Evolutionary conservation across 495 filamentous ascomycete genomes (phyloP), one percentile per base, ranked within the genome.

Genomic region (Talaromyces adpressus): DNA sequence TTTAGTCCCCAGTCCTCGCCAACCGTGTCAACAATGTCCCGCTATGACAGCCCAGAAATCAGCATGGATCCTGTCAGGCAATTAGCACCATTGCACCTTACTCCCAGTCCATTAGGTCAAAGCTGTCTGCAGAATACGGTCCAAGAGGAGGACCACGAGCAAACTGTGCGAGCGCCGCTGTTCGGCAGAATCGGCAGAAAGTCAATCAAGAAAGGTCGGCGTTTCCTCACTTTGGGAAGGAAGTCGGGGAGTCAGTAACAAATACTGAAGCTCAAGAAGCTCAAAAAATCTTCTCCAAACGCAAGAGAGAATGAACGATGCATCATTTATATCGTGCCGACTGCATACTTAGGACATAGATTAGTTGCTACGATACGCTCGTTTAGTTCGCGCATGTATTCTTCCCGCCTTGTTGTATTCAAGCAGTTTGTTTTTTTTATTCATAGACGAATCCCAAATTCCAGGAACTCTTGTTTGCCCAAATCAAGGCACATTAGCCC

Each of bases 61-160:
- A 53, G 41, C 27, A 32, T 25, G 12, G 60, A 62, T 20, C 41
- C 60, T 22, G 41, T 62, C 16, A 51, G 41, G 41, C 60, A 62
- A 14, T 36, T 52, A 20, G 16, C 47, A 30, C 60, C 60, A 7
- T 36, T 62, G 5, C 60, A 62, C 16, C 25, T 53, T 18, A 32
- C 60, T n/a, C 39, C 41, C 1, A 62, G 45, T 34, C 60, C 58
- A 25, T 27, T 61, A 20, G 36, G 32, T 8, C 57, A 47, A 49
- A 47, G 41, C 27, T 39, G 41, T 47, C 12, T 51, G 11, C 39
- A 52, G 14, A 62, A 52, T 22, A 49, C 16, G 2, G 2, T 36
- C 18, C 22, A 25, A 16, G 47, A 52, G 9, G 59, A 61, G 1
- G 47, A 30, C 25, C 22, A 29, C 9, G 60, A 61, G 9, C 58